A percentile compares a stretch with the other conserved stretches of the same genome.
phyloP scores from a whole-genome alignment of 148 eudicot species.

The Rhododendron ferrugineum region DNA sequence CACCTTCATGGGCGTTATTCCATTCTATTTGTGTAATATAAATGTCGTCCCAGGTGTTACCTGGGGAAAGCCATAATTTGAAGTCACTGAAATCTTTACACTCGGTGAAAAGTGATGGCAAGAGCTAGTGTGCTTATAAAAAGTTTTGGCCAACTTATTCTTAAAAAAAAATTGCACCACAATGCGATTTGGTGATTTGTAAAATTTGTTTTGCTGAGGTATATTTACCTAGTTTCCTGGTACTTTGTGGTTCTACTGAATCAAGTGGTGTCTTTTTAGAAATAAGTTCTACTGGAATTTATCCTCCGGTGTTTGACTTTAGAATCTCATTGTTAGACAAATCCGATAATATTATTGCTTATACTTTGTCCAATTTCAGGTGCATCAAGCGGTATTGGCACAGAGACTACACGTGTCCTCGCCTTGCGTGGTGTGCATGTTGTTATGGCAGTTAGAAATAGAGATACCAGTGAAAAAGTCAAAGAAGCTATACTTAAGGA shows the following conservation, averaged over 20 bases:
- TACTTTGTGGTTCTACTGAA: neutral
- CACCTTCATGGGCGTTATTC: too few species aligned
- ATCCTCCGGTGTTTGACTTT: neutral
- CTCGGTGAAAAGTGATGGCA: neutral
- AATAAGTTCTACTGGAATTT: neutral
- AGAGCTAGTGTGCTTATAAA: neutral
- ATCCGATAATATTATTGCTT: neutral
- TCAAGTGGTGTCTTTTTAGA: neutral
- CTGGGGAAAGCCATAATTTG: neutral
- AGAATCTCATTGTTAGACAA: neutral
- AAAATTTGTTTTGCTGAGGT: neutral
- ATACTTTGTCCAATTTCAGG: slow-evolving; percentile 40
- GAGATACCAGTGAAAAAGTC: slow-evolving; percentile 44
- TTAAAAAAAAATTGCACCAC: neutral
- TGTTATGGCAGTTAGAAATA: slow-evolving; percentile 3
- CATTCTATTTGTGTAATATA: neutral
- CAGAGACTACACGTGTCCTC: neutral
- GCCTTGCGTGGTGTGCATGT: slow-evolving; percentile 2
- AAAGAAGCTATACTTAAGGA: slow-evolving; percentile 57
- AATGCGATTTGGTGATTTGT: neutral
- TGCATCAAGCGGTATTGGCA: slow-evolving; percentile 63
- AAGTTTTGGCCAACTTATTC: neutral
- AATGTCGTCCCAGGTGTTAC: neutral
- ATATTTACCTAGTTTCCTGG: neutral
- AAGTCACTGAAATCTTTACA: neutral